These are phyloP conservation scores for Capsella bursapastoris DNA, from an alignment of 345 rosid genomes.

Conservation along the genomic window DNA sequence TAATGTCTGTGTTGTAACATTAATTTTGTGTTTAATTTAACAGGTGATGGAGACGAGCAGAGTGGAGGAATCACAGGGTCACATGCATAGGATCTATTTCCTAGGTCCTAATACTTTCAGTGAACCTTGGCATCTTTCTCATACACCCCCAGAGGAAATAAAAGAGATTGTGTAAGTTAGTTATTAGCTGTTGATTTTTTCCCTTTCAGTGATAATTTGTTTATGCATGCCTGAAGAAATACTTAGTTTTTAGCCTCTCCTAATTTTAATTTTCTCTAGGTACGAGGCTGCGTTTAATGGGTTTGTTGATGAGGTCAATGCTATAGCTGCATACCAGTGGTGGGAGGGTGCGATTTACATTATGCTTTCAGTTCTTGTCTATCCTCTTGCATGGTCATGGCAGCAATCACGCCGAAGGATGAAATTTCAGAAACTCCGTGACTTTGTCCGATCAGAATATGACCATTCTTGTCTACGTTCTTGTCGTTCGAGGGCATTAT, in stretches of 20 bases:
- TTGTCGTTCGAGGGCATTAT: slow-evolving; percentile 94
- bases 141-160: slow-evolving; percentile 82
- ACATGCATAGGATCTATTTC: slow-evolving; percentile 88
- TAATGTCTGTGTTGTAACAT: not conserved
- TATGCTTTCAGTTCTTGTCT: slow-evolving; percentile 76
- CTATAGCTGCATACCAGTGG: slow-evolving; percentile 90
- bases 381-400: slow-evolving; percentile 96
- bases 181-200: slow-evolving; percentile 3
- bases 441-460: slow-evolving; percentile 93
- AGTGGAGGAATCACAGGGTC: slow-evolving; percentile 84
- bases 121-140: slow-evolving; percentile 90
- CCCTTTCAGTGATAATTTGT: slow-evolving; percentile 2
- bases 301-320: slow-evolving; percentile 90
- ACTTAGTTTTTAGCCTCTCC: slow-evolving; percentile 15
- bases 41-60: slow-evolving; percentile 94
- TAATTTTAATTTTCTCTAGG: slow-evolving; percentile 46
- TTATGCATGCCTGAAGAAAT: slow-evolving; percentile 3
- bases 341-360: slow-evolving; percentile 91
- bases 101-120: slow-evolving; percentile 90
- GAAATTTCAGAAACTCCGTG: slow-evolving; percentile 90
- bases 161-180: slow-evolving; percentile 80
- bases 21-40: slow-evolving; percentile 19
- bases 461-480: slow-evolving; percentile 96
- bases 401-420: slow-evolving; percentile 71
- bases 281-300: slow-evolving; percentile 86